Evolutionary conservation across 495 filamentous ascomycete genomes (phyloP), one percentile per base, ranked within the genome.

Genomic region (Penicillium simplicissimum): DNA sequence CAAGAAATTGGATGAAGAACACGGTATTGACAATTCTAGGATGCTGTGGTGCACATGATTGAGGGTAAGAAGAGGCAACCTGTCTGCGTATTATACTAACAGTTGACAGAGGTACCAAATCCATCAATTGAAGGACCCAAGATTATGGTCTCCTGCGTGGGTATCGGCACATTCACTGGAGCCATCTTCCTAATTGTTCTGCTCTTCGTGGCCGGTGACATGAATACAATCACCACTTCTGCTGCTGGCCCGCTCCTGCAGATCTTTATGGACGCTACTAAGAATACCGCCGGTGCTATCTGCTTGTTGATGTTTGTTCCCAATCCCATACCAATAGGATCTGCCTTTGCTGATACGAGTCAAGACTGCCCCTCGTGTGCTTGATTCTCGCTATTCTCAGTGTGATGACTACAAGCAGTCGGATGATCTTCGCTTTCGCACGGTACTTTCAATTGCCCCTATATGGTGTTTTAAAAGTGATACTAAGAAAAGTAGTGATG

Each of bases 371-470:
- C 1, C 75, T 91, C 17, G 71, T 86, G 6, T 91, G 88, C 67
- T 79, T 92, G 57, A 71, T 90, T 1, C 89, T 91, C 65, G 87
- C 87, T 4, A 83, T 82, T 13, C 85, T 82, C 0, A 84, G 81
- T 34, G 84, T 91, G 58, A 88, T 90, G 87, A 90, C 88, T 4
- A 90, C 89, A 0, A 85, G 83, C 49, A 88, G 82, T 54, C 84
- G 89, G 9, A 90, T 91, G 87, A 86, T 87, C 9, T 91, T 85
- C 60, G 88, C 89, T 4, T 91, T 92, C 59, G 82, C 84, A 31
- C 81, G 76, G 73, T 75, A 14, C 9, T 21, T 21, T 51, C n/a
- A 8, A 25, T 25, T 25, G 23, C 4, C 10, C 23, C 36, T 43
- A 19, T 14, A 17, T 5, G 8, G 5, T 8, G 8, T 11, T 40